Evolutionary conservation across 2,329 filamentous ascomycete species (phyloP), one percentile per base, ranked within the genome.

Genomic region (Aureobasidium zeae): DNA sequence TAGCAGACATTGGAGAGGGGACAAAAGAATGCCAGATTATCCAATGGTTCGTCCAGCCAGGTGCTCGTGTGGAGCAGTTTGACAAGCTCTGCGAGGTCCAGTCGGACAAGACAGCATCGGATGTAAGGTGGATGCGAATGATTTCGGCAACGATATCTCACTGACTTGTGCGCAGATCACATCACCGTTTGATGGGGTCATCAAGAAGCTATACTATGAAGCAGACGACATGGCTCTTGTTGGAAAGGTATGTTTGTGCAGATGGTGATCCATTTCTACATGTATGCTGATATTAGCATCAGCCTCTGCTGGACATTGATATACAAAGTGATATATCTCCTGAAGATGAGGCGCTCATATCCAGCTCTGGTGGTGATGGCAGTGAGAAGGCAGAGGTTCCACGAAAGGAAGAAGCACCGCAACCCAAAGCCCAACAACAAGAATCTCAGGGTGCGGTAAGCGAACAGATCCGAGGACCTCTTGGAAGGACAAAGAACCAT

Each of bases 1-100:
- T 93, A 48, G 85, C 86, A 50, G 86, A 93, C 58, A 91, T 93
- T 63, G 86, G 86, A 38, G 86, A 93, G 72, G 83, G 91, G 44
- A 98, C 96, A 57, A 88, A 91, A 60, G 91, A 98, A 68, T 94
- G 91, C 59, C 91, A 98, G 65, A 86, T 98, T 57, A 96, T 96
- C 57, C 91, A 98, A 70, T 98, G 91, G 91, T 98, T 96, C 62
- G 89, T 98, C 52, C 83, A 95, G 66, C 87, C 93, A 37, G 89
- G 88, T 47, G 91, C 91, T 25, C 81, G 84, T 46, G 88, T 98
- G 55, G 88, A 98, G 68, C 89, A 98, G 69, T 98, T 94, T 74
- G 91, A 93, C 55, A 91, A 89, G 48, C 74, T 98, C 34, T 98
- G 91, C 67, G 91, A 98, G 68, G 93, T 98, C 32, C 91, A 96